Conservation (phyloP, 2,329 filamentous ascomycete species). For the Arthrobotrys pseudoclavata region DNA sequence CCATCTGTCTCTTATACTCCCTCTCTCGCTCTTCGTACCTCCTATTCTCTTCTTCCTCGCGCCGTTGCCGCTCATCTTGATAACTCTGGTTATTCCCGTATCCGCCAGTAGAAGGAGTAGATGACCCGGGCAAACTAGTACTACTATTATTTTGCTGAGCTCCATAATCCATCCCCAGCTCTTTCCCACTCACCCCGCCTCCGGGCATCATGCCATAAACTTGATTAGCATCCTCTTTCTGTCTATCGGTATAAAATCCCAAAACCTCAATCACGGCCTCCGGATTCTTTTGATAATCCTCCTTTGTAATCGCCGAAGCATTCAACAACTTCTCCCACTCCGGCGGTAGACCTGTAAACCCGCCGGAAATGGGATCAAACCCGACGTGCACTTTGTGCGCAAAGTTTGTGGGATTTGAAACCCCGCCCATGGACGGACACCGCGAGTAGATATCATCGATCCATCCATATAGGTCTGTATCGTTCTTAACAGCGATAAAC, state of each 20-base stretch:
- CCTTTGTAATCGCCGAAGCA: slow-evolving; percentile 96
- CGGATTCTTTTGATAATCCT: slow-evolving; percentile 97
- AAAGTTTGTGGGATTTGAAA: slow-evolving; percentile 99
- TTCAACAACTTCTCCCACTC: slow-evolving; percentile 98
- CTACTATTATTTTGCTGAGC: slow-evolving; percentile 19
- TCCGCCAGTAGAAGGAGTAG: slow-evolving; percentile 1
- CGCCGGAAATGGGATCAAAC: slow-evolving; percentile 93
- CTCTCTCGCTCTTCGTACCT: slow-evolving; percentile 44
- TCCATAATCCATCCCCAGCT: slow-evolving; percentile 62
- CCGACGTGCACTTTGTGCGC: slow-evolving; percentile 96
- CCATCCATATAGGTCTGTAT: slow-evolving; percentile 98
- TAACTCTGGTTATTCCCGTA: slow-evolving; percentile 62
- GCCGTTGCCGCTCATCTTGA: slow-evolving; percentile 65
- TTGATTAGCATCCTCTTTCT: slow-evolving; percentile 74
- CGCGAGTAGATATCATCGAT: slow-evolving; percentile 98
- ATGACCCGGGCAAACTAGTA: slow-evolving; percentile 32
- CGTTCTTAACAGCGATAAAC: slow-evolving; percentile 92
- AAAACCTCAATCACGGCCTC: slow-evolving; percentile 79
- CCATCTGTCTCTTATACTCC: slow-evolving; percentile 63
- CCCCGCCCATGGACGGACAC: slow-evolving; percentile 96
- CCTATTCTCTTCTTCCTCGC: slow-evolving; percentile 51
- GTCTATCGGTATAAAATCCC: slow-evolving; percentile 78
- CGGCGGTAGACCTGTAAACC: slow-evolving; percentile 91
- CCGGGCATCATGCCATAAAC: slow-evolving; percentile 75
- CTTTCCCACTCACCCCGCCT: slow-evolving; percentile 69